A percentile compares a stretch with the other conserved stretches of the same genome.
Evolutionary conservation across 371 early-diverging fungal species (phyloP).

Genomic region (Mortierella sp.): DNA sequence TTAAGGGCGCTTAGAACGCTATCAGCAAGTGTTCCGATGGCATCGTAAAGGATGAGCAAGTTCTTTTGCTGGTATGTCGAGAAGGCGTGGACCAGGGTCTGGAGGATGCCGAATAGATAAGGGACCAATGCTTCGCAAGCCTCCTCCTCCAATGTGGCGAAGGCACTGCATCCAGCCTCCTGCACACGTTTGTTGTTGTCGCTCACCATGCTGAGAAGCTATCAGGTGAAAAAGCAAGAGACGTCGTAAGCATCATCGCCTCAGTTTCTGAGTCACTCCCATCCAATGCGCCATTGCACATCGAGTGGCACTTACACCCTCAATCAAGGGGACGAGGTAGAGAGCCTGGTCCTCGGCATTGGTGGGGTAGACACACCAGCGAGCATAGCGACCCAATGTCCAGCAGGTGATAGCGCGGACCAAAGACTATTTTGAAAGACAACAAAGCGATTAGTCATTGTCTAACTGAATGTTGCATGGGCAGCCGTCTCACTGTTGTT

Average conservation of each 20-base stretch:
- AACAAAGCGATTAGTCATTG: constrained; percentile 6
- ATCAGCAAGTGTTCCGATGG: constrained; percentile 93
- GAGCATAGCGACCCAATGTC: constrained; percentile 94
- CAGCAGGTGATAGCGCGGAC: constrained; percentile 98
- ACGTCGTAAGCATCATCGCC: no score
- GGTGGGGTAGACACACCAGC: constrained; percentile 80
- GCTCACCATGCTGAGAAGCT: constrained; percentile 79
- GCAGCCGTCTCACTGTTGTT: no score
- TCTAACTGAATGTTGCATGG: no score
- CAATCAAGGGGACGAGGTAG: constrained; percentile 86
- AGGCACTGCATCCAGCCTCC: constrained; percentile 94
- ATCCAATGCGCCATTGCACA: background rate
- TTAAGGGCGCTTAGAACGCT: constrained; percentile 85
- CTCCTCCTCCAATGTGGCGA: constrained; percentile 93
- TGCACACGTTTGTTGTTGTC: constrained; percentile 96
- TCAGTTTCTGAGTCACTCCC: no score
- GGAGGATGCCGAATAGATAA: constrained; percentile 84
- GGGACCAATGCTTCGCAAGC: constrained; percentile 83
- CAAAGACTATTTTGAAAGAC: constrained; percentile 70
- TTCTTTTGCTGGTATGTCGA: constrained; percentile 89
- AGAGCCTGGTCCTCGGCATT: constrained; percentile 68
- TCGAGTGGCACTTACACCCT: constrained; percentile 62
- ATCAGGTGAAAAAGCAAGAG: constrained; percentile 1
- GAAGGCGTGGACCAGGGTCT: constrained; percentile 82
- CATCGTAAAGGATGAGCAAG: constrained; percentile 91